phyloP scores from a whole-genome alignment of 2,329 filamentous ascomycete species.

The Zalaria sp. region DNA sequence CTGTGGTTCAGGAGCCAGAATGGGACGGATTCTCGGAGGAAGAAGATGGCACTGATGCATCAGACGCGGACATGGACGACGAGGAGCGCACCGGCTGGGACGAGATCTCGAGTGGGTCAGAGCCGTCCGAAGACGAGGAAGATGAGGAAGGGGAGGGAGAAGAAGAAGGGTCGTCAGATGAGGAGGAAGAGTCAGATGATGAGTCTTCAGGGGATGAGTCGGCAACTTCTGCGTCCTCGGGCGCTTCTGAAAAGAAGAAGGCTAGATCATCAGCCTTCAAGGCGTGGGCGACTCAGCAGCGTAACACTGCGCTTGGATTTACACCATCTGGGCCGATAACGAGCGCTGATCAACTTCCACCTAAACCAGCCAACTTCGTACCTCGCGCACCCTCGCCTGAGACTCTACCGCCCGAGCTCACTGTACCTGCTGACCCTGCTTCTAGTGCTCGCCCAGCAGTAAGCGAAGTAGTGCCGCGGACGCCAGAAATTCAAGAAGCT shows the following conservation, averaged over 20 bases:
- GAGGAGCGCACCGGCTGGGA: slow-evolving; percentile 12
- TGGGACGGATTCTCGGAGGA: slow-evolving; percentile 44
- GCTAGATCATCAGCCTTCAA: slow-evolving; percentile 64
- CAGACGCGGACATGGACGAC: slow-evolving; percentile 15
- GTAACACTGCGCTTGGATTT: slow-evolving; percentile 70
- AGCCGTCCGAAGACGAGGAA: slow-evolving; percentile 11
- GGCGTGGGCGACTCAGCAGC: slow-evolving; percentile 74
- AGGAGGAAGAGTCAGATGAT: slow-evolving; percentile 15
- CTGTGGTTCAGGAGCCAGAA: slow-evolving; percentile 30
- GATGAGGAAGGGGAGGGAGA: slow-evolving; percentile 18
- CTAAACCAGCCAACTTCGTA: slow-evolving; percentile 48
- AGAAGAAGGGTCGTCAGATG: slow-evolving; percentile 11
- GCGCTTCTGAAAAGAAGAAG: slow-evolving; percentile 23
- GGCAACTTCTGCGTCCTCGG: slow-evolving; percentile 8
- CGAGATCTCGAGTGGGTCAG: slow-evolving; percentile 1
- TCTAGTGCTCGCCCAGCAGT: slow-evolving; percentile 53
- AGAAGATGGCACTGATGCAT: slow-evolving; percentile 6
- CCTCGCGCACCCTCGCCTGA: slow-evolving; percentile 58
- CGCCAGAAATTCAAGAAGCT: slow-evolving; percentile 60
- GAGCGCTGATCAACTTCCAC: slow-evolving; percentile 9
- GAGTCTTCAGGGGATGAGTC: slow-evolving; percentile 15
- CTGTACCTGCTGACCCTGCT: slow-evolving; percentile 39
- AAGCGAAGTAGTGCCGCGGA: slow-evolving; percentile 56
- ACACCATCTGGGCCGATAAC: slow-evolving; percentile 32
- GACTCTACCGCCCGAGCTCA: slow-evolving; percentile 52